These are phyloP conservation scores for Sphagnum magellanicum DNA, from an alignment of 228 moss, liverwort and hornwort genomes.

Conservation along the genomic window DNA sequence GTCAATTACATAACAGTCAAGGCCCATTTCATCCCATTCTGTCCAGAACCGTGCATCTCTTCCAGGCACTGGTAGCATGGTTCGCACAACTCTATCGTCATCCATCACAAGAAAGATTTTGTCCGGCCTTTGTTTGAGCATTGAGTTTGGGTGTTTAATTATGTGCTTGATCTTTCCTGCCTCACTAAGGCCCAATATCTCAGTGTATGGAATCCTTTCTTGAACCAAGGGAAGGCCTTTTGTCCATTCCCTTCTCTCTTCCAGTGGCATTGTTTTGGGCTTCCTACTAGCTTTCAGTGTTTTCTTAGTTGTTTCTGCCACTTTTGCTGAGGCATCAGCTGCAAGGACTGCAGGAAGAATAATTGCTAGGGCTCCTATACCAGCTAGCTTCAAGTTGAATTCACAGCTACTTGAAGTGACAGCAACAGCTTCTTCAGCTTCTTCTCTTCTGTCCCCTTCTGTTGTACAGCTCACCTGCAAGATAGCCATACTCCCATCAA, in stretches of 20 bases:
- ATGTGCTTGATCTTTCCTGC: conserved; percentile 65
- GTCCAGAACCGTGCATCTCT: conserved; percentile 82
- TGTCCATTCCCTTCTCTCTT: conserved; percentile 78
- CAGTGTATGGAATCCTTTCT: conserved; percentile 80
- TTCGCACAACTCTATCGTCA: conserved; percentile 79
- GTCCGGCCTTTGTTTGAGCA: conserved; percentile 47
- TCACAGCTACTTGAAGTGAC: conserved; percentile 5
- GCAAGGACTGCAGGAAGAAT: conserved; percentile 39
- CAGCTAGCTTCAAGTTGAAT: conserved; percentile 13
- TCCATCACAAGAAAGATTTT: conserved; percentile 72
- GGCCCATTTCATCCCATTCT: conserved; percentile 56
- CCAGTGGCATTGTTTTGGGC: conserved; percentile 69
- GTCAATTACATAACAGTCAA: conserved; percentile 66
- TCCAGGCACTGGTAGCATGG: conserved; percentile 72
- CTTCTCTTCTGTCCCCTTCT: background rate
- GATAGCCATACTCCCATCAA: no score
- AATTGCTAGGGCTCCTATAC: conserved; percentile 23
- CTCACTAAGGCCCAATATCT: conserved; percentile 58
- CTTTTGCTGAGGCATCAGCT: conserved; percentile 56
- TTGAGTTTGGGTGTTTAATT: conserved; percentile 72
- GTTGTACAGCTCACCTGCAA: conserved; percentile 11
- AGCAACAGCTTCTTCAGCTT: conserved; percentile 2
- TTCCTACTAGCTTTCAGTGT: conserved; percentile 54
- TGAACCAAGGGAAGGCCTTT: conserved; percentile 61
- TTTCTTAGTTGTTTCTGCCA: conserved; percentile 42